Evolutionary conservation across 2,329 filamentous ascomycete genomes (phyloP).

Genomic region (Penicillium sp.): DNA sequence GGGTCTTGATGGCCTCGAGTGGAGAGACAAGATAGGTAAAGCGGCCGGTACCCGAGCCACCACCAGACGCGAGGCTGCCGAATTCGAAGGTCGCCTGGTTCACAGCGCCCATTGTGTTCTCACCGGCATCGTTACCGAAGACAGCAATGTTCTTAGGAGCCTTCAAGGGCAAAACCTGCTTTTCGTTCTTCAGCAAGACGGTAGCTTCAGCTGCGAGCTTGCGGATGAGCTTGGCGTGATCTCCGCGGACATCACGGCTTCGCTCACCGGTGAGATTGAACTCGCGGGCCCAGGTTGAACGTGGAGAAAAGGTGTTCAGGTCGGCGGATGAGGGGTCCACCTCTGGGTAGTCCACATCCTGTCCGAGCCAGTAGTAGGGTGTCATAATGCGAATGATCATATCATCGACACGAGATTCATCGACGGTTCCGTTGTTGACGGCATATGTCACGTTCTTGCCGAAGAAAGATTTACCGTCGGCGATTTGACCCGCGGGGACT

Average conservation of each 20-base stretch:
- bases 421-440: constrained; percentile 43
- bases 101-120: constrained; percentile 26
- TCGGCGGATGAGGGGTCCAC: constrained; percentile 32
- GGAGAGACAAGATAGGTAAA: constrained; percentile 31
- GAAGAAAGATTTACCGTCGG: constrained; percentile 14
- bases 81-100: constrained; percentile 16
- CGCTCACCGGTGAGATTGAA: constrained; percentile 17
- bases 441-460: constrained; percentile 20
- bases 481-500: constrained; percentile 23
- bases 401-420: constrained; percentile 45
- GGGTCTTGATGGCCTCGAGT: constrained; percentile 30
- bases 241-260: constrained; percentile 60
- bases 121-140: constrained; percentile 52
- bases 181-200: constrained; percentile 63
- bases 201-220: constrained; percentile 73
- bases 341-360: constrained; percentile 43
- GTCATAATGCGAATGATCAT: constrained; percentile 51
- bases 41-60: constrained; percentile 20
- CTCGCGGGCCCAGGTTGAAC: constrained; percentile 15
- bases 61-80: constrained; percentile 19
- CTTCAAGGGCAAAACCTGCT: constrained; percentile 52
- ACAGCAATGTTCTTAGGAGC: constrained; percentile 49
- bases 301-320: constrained; percentile 13
- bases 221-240: constrained; percentile 70
- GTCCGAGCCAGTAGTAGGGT: constrained; percentile 47